Evolutionary conservation across 2,329 filamentous ascomycete species (phyloP).

Genomic region (Chaetomiaceae sp.): DNA sequence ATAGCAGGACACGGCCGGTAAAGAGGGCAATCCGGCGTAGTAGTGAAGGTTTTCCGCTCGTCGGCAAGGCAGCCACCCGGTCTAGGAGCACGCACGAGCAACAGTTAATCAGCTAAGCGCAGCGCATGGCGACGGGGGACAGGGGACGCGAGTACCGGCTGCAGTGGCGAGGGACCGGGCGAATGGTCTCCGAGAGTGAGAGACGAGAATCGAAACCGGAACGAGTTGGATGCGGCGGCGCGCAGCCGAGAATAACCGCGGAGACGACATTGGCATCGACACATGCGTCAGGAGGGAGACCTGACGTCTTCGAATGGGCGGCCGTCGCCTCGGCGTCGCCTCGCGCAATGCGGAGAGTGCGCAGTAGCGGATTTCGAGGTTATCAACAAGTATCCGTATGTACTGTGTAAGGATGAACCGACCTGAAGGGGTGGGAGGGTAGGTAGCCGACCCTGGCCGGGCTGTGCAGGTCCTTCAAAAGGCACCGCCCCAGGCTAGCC

Average conservation of each 20-base stretch:
- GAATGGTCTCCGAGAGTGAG: neutral
- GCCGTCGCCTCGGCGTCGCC: neutral
- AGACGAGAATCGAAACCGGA: neutral
- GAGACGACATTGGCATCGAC: constrained; percentile 12
- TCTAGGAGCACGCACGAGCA: constrained; percentile 9
- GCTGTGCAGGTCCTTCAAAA: too few relatives aligned
- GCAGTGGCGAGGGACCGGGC: constrained; percentile 17
- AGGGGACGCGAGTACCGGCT: constrained; percentile 16
- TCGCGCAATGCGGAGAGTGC: too few relatives aligned
- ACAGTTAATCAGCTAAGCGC: neutral
- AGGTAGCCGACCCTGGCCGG: too few relatives aligned
- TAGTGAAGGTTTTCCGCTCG: constrained; percentile 30
- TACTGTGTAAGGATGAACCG: too few relatives aligned
- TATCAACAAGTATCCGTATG: too few relatives aligned
- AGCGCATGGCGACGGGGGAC: neutral
- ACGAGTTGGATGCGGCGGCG: constrained; percentile 10
- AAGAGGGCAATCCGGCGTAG: constrained; percentile 41
- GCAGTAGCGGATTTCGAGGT: too few relatives aligned
- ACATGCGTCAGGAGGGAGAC: neutral
- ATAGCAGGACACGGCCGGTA: constrained; percentile 42
- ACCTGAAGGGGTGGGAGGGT: too few relatives aligned
- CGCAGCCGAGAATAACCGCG: constrained; percentile 12
- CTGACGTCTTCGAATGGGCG: constrained; percentile 3
- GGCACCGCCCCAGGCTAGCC: too few relatives aligned
- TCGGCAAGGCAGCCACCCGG: constrained; percentile 12